A percentile compares a stretch with the other conserved stretches of the same genome.
Conservation (phyloP, 73 alveolate genomes). For the Halteria grandinella region DNA sequence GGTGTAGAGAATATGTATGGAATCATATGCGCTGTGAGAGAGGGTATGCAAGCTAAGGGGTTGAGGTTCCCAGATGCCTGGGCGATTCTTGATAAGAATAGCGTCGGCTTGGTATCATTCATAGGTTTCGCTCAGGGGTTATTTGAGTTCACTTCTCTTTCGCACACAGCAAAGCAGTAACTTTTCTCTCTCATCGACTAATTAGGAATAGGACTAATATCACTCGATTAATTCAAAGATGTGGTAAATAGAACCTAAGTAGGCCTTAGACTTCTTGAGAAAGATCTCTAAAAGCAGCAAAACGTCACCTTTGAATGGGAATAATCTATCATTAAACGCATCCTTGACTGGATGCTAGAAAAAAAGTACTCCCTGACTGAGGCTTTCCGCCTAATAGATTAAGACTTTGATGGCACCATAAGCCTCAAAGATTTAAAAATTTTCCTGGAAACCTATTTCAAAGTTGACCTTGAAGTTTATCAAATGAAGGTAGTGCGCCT, state of each 20-base stretch:
- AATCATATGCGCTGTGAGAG: too few species aligned
- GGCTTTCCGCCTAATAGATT: conserved; percentile 80
- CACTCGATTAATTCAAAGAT: conserved; percentile 55
- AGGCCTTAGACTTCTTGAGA: conserved; percentile 42
- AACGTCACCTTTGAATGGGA: conserved; percentile 87
- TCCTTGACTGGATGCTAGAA: conserved; percentile 71
- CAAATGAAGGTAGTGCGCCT: conserved; percentile 71
- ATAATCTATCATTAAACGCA: conserved; percentile 57
- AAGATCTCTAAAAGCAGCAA: not conserved
- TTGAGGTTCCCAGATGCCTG: not conserved
- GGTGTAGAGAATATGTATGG: too few species aligned
- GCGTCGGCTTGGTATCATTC: conserved; percentile 23
- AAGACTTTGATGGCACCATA: conserved; percentile 78
- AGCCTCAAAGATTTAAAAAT: conserved; percentile 65
- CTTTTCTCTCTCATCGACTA: conserved; percentile 79
- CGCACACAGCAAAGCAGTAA: conserved; percentile 73
- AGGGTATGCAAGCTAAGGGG: conserved; percentile 1
- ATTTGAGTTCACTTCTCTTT: conserved; percentile 48
- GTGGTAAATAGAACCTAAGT: conserved; percentile 52
- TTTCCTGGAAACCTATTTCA: conserved; percentile 56
- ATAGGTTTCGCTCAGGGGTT: not conserved
- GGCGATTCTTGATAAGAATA: not conserved
- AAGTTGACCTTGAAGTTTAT: conserved; percentile 54
- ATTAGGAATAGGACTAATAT: conserved; percentile 70
- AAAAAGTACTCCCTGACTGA: conserved; percentile 68